These are phyloP conservation scores for Gossypium arboreum DNA, from an alignment of 345 rosid species.

Conservation along the genomic window DNA sequence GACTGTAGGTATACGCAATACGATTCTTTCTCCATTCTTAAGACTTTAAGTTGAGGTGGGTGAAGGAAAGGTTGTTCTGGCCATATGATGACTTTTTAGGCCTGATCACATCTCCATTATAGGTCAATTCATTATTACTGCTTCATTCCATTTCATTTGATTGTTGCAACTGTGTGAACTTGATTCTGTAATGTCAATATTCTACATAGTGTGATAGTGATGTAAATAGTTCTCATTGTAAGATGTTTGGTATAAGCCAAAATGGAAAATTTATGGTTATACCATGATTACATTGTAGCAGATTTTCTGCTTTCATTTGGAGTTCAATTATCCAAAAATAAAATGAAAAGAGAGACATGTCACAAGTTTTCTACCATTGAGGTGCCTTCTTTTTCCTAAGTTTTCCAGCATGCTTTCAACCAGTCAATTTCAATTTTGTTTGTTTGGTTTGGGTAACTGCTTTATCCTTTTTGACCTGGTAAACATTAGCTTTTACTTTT, in stretches of 20 bases:
- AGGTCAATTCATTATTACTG: background rate
- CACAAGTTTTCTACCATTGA: background rate
- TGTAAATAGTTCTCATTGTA: background rate
- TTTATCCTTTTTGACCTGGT: background rate
- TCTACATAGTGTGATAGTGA: background rate
- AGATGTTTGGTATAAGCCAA: background rate
- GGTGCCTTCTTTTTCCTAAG: slow-evolving; percentile 5
- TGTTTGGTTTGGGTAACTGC: background rate
- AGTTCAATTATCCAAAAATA: background rate
- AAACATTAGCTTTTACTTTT: background rate
- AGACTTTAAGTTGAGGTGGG: background rate
- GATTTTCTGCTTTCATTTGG: background rate
- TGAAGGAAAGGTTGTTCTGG: background rate
- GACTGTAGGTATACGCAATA: background rate
- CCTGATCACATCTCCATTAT: background rate
- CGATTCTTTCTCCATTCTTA: background rate
- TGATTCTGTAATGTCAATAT: background rate
- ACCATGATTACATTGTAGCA: background rate
- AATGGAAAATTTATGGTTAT: background rate
- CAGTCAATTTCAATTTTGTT: slow-evolving; percentile 2
- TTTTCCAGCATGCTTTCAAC: background rate
- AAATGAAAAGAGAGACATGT: background rate
- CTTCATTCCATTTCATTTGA: background rate
- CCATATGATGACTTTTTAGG: background rate
- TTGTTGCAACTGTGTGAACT: background rate